Evolutionary conservation across 2,329 filamentous ascomycete genomes (phyloP).

Genomic region (Stachybotrys elegans): DNA sequence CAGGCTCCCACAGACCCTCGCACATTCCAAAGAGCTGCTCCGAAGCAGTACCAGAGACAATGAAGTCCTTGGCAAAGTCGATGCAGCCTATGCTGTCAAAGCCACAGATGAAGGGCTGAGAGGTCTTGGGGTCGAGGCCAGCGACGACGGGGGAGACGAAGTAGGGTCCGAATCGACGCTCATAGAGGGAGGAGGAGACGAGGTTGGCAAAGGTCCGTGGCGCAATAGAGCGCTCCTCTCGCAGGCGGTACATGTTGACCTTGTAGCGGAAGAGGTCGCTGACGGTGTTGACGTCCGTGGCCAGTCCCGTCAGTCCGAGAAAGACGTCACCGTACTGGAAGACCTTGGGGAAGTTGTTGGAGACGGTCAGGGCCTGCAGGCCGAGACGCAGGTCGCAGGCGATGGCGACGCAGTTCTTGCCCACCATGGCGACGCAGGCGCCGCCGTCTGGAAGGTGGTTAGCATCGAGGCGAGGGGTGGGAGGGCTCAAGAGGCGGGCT

Average conservation of each 20-base stretch:
- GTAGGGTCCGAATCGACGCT: conserved; percentile 92
- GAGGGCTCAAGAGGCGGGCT: conserved; percentile 21
- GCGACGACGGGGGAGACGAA: conserved; percentile 94
- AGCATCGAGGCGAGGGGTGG: conserved; percentile 9
- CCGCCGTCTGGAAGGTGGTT: conserved; percentile 59
- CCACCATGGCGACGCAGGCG: conserved; percentile 97
- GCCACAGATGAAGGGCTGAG: conserved; percentile 95
- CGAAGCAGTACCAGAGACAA: conserved; percentile 91
- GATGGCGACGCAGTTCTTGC: conserved; percentile 99
- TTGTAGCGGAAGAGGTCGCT: conserved; percentile 98
- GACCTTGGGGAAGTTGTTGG: conserved; percentile 99
- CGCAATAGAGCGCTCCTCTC: conserved; percentile 94
- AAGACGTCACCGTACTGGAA: conserved; percentile 96
- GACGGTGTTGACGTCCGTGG: conserved; percentile 92
- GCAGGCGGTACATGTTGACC: conserved; percentile 98
- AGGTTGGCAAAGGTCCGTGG: conserved; percentile 96
- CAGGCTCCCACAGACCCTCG: conserved; percentile 95
- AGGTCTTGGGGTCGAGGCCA: conserved; percentile 88
- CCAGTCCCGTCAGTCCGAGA: conserved; percentile 91
- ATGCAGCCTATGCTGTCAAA: conserved; percentile 99
- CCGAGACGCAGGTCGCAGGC: conserved; percentile 98
- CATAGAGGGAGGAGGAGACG: conserved; percentile 85
- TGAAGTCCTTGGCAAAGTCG: conserved; percentile 99
- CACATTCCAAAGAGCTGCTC: conserved; percentile 99
- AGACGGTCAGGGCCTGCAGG: conserved; percentile 92